These are phyloP conservation scores for Xylariaceae sp. DNA, from an alignment of 2,329 filamentous ascomycete species.

Conservation along the genomic window DNA sequence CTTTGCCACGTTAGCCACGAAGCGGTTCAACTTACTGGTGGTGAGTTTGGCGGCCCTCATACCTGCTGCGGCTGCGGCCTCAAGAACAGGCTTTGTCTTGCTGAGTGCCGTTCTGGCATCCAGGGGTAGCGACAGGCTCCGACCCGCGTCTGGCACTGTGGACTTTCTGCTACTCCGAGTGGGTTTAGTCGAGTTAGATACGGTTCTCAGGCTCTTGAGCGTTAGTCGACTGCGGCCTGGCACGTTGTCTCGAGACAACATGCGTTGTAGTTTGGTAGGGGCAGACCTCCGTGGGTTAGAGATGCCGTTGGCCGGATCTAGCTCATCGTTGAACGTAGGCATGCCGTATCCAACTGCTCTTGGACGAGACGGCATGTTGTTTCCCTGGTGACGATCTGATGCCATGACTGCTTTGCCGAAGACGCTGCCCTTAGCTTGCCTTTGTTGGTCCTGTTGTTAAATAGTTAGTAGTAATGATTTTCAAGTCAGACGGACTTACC, in stretches of 20 bases:
- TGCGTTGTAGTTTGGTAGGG: neutral
- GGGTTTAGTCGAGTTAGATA: neutral
- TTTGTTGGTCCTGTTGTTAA: neutral
- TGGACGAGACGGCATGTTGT: neutral
- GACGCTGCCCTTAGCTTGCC: neutral
- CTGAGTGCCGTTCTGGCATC: neutral
- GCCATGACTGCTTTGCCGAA: conserved; percentile 1
- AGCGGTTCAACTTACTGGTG: neutral
- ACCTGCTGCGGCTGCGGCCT: neutral
- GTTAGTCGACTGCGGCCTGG: neutral
- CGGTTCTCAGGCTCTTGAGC: neutral
- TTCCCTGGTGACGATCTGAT: neutral
- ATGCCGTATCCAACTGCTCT: conserved; percentile 5
- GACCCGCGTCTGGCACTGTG: neutral
- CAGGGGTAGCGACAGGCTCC: neutral
- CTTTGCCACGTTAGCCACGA: neutral
- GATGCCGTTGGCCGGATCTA: conserved; percentile 1
- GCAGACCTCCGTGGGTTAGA: conserved; percentile 2
- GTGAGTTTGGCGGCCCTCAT: conserved; percentile 1
- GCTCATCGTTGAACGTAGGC: conserved; percentile 5
- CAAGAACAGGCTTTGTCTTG: conserved; percentile 1
- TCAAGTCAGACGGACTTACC: neutral
- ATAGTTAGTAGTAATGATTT: neutral
- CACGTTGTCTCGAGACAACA: conserved; percentile 1
- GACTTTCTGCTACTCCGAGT: conserved; percentile 10